Evolutionary conservation across 2,329 filamentous ascomycete genomes (phyloP).

Genomic region (Curvularia verruculosa): DNA sequence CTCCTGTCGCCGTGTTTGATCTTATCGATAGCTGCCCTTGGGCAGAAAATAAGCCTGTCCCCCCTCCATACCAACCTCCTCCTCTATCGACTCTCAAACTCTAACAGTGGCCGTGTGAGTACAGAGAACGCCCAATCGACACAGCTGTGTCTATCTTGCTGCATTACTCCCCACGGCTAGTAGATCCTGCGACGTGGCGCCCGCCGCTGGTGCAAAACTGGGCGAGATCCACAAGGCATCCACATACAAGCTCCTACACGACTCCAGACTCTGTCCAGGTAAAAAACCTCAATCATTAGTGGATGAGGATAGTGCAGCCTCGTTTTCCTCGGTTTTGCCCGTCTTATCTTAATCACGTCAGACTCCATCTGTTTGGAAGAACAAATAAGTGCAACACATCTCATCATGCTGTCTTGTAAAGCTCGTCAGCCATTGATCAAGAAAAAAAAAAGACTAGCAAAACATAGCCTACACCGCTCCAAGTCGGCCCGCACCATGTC

Average conservation of each 20-base stretch:
- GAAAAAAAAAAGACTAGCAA: slow-evolving; percentile 9
- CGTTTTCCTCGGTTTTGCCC: slow-evolving; percentile 23
- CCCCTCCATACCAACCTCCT: slow-evolving; percentile 16
- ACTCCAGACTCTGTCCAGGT: slow-evolving; percentile 14
- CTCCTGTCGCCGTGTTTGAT: neutral
- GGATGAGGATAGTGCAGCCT: slow-evolving; percentile 31
- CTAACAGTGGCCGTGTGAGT: slow-evolving; percentile 15
- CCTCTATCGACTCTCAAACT: slow-evolving; percentile 11
- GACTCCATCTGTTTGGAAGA: neutral
- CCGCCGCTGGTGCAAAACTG: slow-evolving; percentile 7
- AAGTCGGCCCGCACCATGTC: slow-evolving; percentile 14
- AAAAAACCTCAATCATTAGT: slow-evolving; percentile 19
- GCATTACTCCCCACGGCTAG: slow-evolving; percentile 12
- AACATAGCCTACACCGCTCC: slow-evolving; percentile 29
- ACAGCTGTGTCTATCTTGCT: slow-evolving; percentile 1
- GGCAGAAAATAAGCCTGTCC: slow-evolving; percentile 7
- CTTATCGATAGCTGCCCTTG: slow-evolving; percentile 20
- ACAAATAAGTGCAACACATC: slow-evolving; percentile 11
- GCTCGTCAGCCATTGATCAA: slow-evolving; percentile 20
- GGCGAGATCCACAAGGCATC: slow-evolving; percentile 1
- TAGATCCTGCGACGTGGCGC: slow-evolving; percentile 25
- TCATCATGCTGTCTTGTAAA: slow-evolving; percentile 2
- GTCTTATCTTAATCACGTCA: slow-evolving; percentile 4
- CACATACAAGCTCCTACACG: slow-evolving; percentile 21
- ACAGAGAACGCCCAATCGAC: slow-evolving; percentile 13